phyloP scores from a whole-genome alignment of 352 stramenopile species.

The Phytopythium helicoides region DNA sequence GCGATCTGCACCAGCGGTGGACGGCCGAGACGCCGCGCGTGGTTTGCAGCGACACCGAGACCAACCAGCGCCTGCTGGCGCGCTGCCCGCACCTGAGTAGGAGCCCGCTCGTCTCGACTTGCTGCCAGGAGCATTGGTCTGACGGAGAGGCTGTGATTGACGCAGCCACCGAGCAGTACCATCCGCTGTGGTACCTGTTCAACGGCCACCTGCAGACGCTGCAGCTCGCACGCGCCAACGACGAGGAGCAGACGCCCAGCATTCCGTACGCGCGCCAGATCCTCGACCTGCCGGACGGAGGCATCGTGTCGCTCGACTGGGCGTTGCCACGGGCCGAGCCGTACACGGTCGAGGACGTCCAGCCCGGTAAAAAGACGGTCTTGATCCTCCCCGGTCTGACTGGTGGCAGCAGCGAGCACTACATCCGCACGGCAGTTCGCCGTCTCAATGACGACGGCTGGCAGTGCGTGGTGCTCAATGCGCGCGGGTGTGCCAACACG shows the following conservation, averaged over 20 bases:
- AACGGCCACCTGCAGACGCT: slow-evolving; percentile 65
- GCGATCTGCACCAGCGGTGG: slow-evolving; percentile 28
- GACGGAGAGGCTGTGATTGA: too few species aligned
- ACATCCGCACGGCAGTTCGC: slow-evolving; percentile 53
- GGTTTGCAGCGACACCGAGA: slow-evolving; percentile 30
- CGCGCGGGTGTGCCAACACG: slow-evolving; percentile 62
- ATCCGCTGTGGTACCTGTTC: slow-evolving; percentile 55
- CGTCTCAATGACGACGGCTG: slow-evolving; percentile 36
- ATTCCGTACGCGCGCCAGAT: slow-evolving; percentile 57
- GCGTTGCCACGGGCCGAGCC: slow-evolving; percentile 25
- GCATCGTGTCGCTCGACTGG: slow-evolving; percentile 72
- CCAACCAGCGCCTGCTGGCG: slow-evolving; percentile 34
- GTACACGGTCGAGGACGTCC: slow-evolving; percentile 22
- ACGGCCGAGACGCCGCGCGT: slow-evolving; percentile 40
- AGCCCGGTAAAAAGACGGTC: slow-evolving; percentile 32
- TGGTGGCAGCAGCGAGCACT: slow-evolving; percentile 59
- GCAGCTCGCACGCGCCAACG: slow-evolving; percentile 37
- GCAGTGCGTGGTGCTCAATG: slow-evolving; percentile 77
- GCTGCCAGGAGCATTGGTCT: background rate
- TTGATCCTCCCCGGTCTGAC: slow-evolving; percentile 60
- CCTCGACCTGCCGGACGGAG: slow-evolving; percentile 59
- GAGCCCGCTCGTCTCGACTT: too few species aligned
- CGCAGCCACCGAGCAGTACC: slow-evolving; percentile 41
- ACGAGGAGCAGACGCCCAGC: slow-evolving; percentile 19
- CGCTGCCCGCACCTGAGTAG: slow-evolving; percentile 41